A percentile compares a stretch with the other conserved stretches of the same genome.
These are phyloP conservation scores for Hypoxylon rubiginosum DNA, from an alignment of 2,329 filamentous ascomycete genomes.

Conservation along the genomic window DNA sequence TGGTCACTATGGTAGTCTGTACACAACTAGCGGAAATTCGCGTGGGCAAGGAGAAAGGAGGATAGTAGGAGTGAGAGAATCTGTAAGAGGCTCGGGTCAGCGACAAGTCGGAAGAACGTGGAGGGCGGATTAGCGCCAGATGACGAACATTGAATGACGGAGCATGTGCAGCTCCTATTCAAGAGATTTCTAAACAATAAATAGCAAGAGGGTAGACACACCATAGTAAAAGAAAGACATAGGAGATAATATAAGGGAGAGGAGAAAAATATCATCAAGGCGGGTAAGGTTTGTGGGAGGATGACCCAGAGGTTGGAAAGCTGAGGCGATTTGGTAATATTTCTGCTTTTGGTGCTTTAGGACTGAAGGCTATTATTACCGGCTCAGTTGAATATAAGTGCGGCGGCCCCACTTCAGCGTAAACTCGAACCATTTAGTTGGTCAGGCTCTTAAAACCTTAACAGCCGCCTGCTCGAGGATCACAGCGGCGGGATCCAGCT, in stretches of 20 bases:
- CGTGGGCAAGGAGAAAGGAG: not conserved
- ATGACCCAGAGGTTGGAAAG: conserved; percentile 33
- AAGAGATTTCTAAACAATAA: not conserved
- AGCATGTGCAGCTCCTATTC: conserved; percentile 18
- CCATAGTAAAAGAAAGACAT: not conserved
- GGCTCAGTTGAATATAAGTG: conserved; percentile 31
- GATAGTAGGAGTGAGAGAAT: conserved; percentile 2
- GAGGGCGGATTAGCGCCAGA: conserved; percentile 20
- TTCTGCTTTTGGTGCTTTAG: conserved; percentile 30
- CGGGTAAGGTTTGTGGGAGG: conserved; percentile 23
- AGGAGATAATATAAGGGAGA: not conserved
- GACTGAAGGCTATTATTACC: conserved; percentile 38
- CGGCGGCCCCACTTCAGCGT: conserved; percentile 32
- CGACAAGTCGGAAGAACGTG: conserved; percentile 16
- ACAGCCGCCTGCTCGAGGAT: not conserved
- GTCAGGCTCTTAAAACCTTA: conserved; percentile 26
- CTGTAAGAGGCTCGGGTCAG: conserved; percentile 31
- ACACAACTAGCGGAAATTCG: not conserved
- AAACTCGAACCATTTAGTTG: conserved; percentile 28
- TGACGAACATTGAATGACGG: conserved; percentile 31
- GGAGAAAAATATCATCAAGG: conserved; percentile 17
- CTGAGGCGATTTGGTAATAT: conserved; percentile 40
- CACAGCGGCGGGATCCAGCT: not conserved
- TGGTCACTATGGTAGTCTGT: not conserved
- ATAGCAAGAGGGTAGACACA: not conserved